Percentiles rank a stretch among this genome's conserved stretches.
These are phyloP conservation scores for Rostrohypoxylon terebratum DNA, from an alignment of 495 filamentous ascomycete species.

Conservation along the genomic window DNA sequence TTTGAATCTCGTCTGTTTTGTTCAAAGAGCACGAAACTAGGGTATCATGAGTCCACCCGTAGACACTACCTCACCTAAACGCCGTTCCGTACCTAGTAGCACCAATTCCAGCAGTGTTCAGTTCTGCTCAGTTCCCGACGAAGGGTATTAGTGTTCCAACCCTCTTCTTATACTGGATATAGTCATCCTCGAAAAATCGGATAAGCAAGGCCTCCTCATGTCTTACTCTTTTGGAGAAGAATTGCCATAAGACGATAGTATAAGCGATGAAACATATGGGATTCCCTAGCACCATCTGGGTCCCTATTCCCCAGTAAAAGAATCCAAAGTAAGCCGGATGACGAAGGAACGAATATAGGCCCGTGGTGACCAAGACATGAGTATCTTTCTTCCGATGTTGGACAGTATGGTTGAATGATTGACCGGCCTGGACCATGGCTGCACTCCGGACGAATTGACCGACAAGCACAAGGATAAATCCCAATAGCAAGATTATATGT, in stretches of 20 bases:
- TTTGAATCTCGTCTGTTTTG: background rate
- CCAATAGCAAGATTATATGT: slow-evolving; percentile 59
- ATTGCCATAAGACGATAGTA: slow-evolving; percentile 80
- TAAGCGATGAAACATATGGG: slow-evolving; percentile 79
- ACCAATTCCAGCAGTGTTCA: background rate
- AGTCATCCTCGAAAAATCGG: slow-evolving; percentile 86
- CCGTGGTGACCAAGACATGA: slow-evolving; percentile 83
- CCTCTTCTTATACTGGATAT: slow-evolving; percentile 74
- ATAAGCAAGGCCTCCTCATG: slow-evolving; percentile 83
- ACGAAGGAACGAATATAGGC: slow-evolving; percentile 71
- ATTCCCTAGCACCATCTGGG: slow-evolving; percentile 91
- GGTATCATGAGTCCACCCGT: slow-evolving; percentile 27
- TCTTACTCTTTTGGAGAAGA: slow-evolving; percentile 79
- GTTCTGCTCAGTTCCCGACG: slow-evolving; percentile 50
- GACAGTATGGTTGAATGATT: slow-evolving; percentile 91
- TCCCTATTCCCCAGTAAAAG: slow-evolving; percentile 98
- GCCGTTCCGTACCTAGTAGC: slow-evolving; percentile 25
- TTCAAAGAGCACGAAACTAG: background rate
- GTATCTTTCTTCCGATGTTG: slow-evolving; percentile 71
- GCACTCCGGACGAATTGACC: slow-evolving; percentile 79
- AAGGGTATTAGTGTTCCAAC: slow-evolving; percentile 81
- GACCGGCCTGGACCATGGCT: slow-evolving; percentile 90
- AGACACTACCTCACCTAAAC: slow-evolving; percentile 24
- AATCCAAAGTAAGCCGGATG: slow-evolving; percentile 98
- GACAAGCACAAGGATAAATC: slow-evolving; percentile 70